Base-by-base conservation (phyloP, 2,329 filamentous ascomycete genomes). In the Apiospora rasikravindrae region DNA sequence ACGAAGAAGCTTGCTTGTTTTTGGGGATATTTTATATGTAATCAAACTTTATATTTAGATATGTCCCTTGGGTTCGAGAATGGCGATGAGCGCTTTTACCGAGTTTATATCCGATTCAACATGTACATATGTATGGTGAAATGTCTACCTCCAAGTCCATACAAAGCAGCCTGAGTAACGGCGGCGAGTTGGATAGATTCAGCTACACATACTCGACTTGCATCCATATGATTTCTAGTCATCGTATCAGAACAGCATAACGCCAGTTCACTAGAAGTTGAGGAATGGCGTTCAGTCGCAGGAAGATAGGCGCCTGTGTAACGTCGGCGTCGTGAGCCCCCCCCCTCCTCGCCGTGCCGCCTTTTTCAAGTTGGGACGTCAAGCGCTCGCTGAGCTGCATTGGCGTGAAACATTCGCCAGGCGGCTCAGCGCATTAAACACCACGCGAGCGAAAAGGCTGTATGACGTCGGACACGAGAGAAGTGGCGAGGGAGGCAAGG, bases 371-470 rank as follows among this genome's bases (percentile, higher is more conserved):
- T 64, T 40, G 33, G 33, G 33, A 37, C 57, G 19, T 40, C 26
- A 40, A 40, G 57, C 57, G 57, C 57, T 64, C 33, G 57, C 57
- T 40, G 57, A 24, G 57, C 57, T 64, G 57, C 57, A 64, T 64
- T 64, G 33, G 33, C 33, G 57, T 64, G 57, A 64, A 64, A 64
- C 57, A 64, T 24, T 37, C 57, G n/a, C 40, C 22, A 42, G 29
- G 33, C 57, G 57, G 33, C 33, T 40, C 57, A 5, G 33, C 33
- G 33, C 33, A 64, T 37, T 40, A 40, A 37, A 19, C 19, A 64
- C 57, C 57, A 64, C 57, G 57, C 57, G 57, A 40, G 57, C 57
- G 33, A 40, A 64, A 64, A 29, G 22, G 49, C 19, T 40, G 33
- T 37, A 64, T 64, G 57, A 64, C 57, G 33, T 64, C 40, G 33